A percentile compares a stretch with the other conserved stretches of the same genome.
phyloP scores from a whole-genome alignment of 352 stramenopile species.

The Phytophthora pistaciae region DNA sequence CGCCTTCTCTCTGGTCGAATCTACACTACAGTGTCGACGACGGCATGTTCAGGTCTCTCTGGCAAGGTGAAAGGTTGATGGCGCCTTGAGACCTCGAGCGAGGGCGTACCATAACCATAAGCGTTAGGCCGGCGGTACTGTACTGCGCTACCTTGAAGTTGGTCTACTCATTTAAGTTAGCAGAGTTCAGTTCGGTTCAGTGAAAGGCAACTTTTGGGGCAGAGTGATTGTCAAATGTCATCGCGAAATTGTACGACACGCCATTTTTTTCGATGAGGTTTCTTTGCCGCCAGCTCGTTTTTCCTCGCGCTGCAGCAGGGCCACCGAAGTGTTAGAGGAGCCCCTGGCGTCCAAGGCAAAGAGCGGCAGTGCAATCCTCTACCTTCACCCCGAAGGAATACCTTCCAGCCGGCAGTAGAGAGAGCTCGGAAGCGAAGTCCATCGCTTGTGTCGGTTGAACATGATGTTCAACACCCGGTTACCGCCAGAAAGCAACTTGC shows the following conservation, averaged over 20 bases:
- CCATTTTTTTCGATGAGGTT: slow-evolving; percentile 8
- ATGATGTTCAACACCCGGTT: background rate
- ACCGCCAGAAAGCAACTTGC: background rate
- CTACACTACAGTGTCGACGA: too few relatives aligned
- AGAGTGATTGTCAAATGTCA: background rate
- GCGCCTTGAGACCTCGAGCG: too few relatives aligned
- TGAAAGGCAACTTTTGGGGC: background rate
- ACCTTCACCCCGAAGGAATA: background rate
- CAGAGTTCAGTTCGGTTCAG: background rate
- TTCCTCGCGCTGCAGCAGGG: background rate
- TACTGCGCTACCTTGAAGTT: background rate
- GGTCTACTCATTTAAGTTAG: background rate
- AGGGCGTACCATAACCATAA: too few relatives aligned
- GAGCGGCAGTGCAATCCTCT: background rate
- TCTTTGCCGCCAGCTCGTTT: slow-evolving; percentile 3
- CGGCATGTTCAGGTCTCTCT: too few relatives aligned
- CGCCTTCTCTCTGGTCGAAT: too few relatives aligned
- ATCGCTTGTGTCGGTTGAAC: background rate
- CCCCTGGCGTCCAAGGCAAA: background rate
- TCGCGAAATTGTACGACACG: background rate
- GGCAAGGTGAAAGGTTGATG: too few relatives aligned
- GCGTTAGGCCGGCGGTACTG: too few relatives aligned
- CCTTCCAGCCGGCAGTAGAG: background rate
- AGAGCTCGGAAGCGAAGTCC: background rate
- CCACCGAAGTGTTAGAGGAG: background rate